A percentile compares a stretch with the other conserved stretches of the same genome.
Conservation (phyloP, 2,329 filamentous ascomycete genomes). For the Sclerotinia nivalis region DNA sequence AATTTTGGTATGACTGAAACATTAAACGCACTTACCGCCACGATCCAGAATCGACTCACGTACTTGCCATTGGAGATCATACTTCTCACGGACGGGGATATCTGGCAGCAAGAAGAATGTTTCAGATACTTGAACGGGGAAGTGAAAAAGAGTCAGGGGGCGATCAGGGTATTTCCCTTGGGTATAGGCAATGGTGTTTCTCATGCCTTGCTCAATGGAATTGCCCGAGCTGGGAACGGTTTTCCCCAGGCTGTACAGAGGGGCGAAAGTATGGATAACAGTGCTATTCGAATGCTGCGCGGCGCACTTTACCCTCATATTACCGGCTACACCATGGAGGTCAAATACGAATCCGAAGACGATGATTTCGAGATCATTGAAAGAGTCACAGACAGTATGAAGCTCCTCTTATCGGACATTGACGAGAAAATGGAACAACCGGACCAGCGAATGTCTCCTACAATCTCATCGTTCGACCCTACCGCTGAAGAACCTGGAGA, state of each 20-base stretch:
- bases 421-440: slow-evolving; percentile 1
- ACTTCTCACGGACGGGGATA: slow-evolving; percentile 57
- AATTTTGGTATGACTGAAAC: slow-evolving; percentile 58
- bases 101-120: slow-evolving; percentile 50
- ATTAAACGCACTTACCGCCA: slow-evolving; percentile 47
- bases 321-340: slow-evolving; percentile 61
- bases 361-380: slow-evolving; percentile 66
- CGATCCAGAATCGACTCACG: slow-evolving; percentile 47
- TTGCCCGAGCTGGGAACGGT: slow-evolving; percentile 55
- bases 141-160: slow-evolving; percentile 45
- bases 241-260: slow-evolving; percentile 63
- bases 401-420: slow-evolving; percentile 39
- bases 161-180: slow-evolving; percentile 55
- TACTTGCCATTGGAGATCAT: slow-evolving; percentile 56
- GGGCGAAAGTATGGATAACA: slow-evolving; percentile 66
- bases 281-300: slow-evolving; percentile 73
- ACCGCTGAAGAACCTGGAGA: not conserved
- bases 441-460: not conserved
- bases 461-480: slow-evolving; percentile 59
- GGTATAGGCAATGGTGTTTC: slow-evolving; percentile 55
- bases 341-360: slow-evolving; percentile 54
- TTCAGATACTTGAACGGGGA: slow-evolving; percentile 49
- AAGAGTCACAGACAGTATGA: slow-evolving; percentile 52
- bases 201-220: slow-evolving; percentile 55
- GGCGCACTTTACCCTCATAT: slow-evolving; percentile 67